Conservation (phyloP, 768 basidiomycete genomes). For the Trametes cubensis region DNA sequence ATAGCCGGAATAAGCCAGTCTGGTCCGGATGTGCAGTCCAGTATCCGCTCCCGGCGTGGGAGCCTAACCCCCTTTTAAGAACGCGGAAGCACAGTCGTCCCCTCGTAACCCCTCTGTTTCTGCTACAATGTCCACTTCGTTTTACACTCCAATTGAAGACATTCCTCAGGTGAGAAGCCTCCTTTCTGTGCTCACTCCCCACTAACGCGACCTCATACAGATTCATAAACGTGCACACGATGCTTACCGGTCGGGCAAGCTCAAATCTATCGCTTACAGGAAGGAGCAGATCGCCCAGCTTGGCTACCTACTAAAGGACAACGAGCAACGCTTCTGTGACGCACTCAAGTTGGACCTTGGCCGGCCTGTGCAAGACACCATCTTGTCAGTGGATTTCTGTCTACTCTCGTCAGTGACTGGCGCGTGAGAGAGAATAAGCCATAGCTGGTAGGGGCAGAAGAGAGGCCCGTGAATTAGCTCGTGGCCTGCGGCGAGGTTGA, state of each 20-base stretch:
- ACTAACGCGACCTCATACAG: slow-evolving; percentile 37
- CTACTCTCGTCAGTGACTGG: not conserved
- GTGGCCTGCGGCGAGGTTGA: too few species aligned
- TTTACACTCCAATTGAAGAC: not conserved
- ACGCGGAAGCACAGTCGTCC: too few species aligned
- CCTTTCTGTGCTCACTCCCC: not conserved
- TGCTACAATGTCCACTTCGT: too few species aligned
- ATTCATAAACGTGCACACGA: slow-evolving; percentile 55
- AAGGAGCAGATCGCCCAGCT: slow-evolving; percentile 79
- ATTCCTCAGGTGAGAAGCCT: not conserved
- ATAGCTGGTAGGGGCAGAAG: too few species aligned
- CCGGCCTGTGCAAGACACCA: slow-evolving; percentile 58
- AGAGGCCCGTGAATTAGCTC: too few species aligned
- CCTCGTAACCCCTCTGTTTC: too few species aligned
- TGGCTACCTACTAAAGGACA: slow-evolving; percentile 74
- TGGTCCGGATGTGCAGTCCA: too few species aligned
- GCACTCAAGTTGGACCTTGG: slow-evolving; percentile 66
- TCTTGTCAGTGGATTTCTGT: slow-evolving; percentile 42
- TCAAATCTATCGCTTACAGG: slow-evolving; percentile 62
- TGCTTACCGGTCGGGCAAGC: slow-evolving; percentile 66
- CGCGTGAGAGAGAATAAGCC: too few species aligned
- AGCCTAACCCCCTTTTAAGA: too few species aligned
- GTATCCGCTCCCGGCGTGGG: too few species aligned
- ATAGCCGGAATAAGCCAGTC: too few species aligned
- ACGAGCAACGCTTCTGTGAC: slow-evolving; percentile 57